A percentile compares a stretch with the other conserved stretches of the same genome.
Conservation (phyloP, 2,329 filamentous ascomycete genomes). For the Mariannaea elegans region DNA sequence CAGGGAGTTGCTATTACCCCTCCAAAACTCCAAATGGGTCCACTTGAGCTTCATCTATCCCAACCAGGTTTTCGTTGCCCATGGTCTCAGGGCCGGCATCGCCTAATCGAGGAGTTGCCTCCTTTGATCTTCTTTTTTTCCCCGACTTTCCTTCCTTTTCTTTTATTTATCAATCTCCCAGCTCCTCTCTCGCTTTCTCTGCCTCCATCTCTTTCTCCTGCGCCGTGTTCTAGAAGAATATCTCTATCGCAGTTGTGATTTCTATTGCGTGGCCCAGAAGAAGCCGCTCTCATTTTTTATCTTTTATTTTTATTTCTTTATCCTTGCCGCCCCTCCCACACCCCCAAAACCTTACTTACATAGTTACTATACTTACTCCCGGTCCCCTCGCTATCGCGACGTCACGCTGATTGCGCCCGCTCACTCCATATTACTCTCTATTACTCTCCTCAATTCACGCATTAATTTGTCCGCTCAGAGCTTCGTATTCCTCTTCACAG, state of each 20-base stretch:
- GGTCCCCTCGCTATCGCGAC: constrained; percentile 23
- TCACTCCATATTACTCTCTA: constrained; percentile 1
- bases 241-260: not conserved
- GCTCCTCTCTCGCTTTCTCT: not conserved
- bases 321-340: not conserved
- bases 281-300: too few species aligned
- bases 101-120: constrained; percentile 14
- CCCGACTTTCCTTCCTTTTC: constrained; percentile 4
- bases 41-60: constrained; percentile 38
- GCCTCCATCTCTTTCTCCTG: not conserved
- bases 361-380: too few species aligned
- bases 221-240: too few species aligned
- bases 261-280: not conserved
- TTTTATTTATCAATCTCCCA: not conserved
- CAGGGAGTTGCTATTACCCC: constrained; percentile 43
- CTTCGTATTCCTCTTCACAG: not conserved
- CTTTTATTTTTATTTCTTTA: not conserved
- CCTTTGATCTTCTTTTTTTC: constrained; percentile 15
- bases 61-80: constrained; percentile 29
- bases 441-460: not conserved
- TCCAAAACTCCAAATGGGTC: constrained; percentile 37
- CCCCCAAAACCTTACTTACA: too few species aligned
- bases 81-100: constrained; percentile 17
- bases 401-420: constrained; percentile 19
- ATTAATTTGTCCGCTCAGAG: not conserved